A percentile compares a stretch with the other conserved stretches of the same genome.
phyloP scores from a whole-genome alignment of 441 rosid genomes.

The Eruca vesicaria region DNA sequence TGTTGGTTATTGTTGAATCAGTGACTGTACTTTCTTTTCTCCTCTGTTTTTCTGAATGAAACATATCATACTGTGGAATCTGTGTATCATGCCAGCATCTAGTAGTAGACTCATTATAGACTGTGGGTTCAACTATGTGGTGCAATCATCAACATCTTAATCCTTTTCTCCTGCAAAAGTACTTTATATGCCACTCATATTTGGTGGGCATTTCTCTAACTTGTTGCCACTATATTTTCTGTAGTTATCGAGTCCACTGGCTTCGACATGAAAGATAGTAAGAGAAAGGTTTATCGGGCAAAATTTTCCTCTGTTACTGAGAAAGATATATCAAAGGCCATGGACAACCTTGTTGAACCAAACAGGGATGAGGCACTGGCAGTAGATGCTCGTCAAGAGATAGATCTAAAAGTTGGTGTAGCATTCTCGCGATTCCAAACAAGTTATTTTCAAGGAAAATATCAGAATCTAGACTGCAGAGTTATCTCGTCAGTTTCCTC shows the following conservation, averaged over 20 bases:
- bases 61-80: neutral
- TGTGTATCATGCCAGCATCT: neutral
- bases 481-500: conserved; percentile 86
- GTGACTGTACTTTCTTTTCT: neutral
- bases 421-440: conserved; percentile 96
- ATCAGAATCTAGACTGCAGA: conserved; percentile 90
- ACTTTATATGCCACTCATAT: neutral
- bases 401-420: conserved; percentile 98
- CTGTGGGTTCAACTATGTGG: neutral
- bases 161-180: neutral
- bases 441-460: conserved; percentile 89
- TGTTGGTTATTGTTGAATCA: neutral
- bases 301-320: conserved; percentile 92
- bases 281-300: conserved; percentile 74
- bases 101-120: neutral
- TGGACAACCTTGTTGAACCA: conserved; percentile 83
- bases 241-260: conserved; percentile 86
- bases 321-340: conserved; percentile 82
- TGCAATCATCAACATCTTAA: neutral
- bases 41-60: neutral
- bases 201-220: conserved; percentile 4
- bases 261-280: conserved; percentile 52
- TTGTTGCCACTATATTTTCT: conserved; percentile 21
- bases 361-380: conserved; percentile 87
- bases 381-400: conserved; percentile 98